Evolutionary conservation across 2,329 filamentous ascomycete genomes (phyloP), one percentile per base, ranked within the genome.

Genomic region (Gremmenia infestans): DNA sequence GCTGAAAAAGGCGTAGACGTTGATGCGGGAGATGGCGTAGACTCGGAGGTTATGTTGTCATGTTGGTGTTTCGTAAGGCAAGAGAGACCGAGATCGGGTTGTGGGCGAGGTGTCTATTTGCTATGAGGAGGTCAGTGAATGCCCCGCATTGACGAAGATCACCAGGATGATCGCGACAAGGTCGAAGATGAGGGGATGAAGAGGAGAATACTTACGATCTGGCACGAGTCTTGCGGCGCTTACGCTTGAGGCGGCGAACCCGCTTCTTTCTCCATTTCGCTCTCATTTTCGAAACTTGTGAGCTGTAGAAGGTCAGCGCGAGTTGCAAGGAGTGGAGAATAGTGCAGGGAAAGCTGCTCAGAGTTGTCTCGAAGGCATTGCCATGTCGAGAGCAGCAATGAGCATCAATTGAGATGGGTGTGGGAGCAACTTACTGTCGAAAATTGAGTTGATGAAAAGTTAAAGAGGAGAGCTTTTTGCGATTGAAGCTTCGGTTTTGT

Each of bases 251-350:
- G 80, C 94, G 88, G 74, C 94, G 86, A 81, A 96, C 92, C 78
- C 94, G 86, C 93, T 99, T 99, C 89, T 99, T 99, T 85, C 93
- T 94, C 94, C 94, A 97, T 85, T 97, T 97, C 76, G 91, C 92
- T 94, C 93, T 82, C 83, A 86, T 85, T 79, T 79, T 60, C 37
- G 43, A 50, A 46, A 40, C 14, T 14, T 49, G 46, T 37, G 39
- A 25, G 19, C 37, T 54, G 42, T 32, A 9, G 28, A 11, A 22
- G n/a, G 25, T 25, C 14, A 45, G 37, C 28, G 23, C n/a, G 17
- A 7, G 28, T 14, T 52, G 5, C 50, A 52, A 3, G 25, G 15
- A 25, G 22, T 45, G 42, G 11, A 12, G 7, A 9, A 22, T 19
- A 8, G 19, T 11, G n/a, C 19, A 19, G n/a, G 22, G 11, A 12